Conservation (phyloP, 495 filamentous ascomycete species). For the Friedmanniomyces simplex region DNA sequence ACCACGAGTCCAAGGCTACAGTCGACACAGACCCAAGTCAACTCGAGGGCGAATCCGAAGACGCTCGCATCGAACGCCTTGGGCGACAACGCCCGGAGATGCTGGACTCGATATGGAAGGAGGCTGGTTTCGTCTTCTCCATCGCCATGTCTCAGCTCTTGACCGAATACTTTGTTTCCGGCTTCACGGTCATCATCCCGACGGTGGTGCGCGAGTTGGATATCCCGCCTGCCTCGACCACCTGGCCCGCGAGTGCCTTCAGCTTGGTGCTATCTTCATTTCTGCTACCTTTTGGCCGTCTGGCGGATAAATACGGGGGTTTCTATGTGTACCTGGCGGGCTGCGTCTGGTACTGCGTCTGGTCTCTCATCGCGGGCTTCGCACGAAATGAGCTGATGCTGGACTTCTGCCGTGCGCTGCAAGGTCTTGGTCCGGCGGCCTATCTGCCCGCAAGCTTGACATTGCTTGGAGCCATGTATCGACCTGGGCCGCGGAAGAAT, state of each 20-base stretch:
- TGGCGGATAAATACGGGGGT: conserved; percentile 47
- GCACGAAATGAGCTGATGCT: conserved; percentile 60
- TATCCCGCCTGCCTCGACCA: conserved; percentile 52
- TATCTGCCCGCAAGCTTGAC: conserved; percentile 60
- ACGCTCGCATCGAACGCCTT: conserved; percentile 48
- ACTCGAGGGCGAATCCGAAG: conserved; percentile 10
- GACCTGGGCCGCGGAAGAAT: conserved; percentile 79
- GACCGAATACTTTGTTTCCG: conserved; percentile 74
- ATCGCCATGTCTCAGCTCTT: conserved; percentile 66
- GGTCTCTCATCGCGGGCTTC: conserved; percentile 63
- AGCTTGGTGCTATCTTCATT: conserved; percentile 64
- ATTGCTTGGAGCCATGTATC: conserved; percentile 69
- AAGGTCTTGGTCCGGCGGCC: conserved; percentile 68
- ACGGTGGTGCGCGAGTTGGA: conserved; percentile 50
- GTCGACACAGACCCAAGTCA: background rate
- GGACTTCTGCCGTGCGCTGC: conserved; percentile 62
- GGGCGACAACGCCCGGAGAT: conserved; percentile 58
- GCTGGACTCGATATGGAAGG: conserved; percentile 51
- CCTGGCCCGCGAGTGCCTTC: conserved; percentile 74
- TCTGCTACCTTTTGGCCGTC: conserved; percentile 64
- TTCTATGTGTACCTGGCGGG: conserved; percentile 61
- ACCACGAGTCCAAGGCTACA: too few species aligned
- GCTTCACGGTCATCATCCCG: conserved; percentile 75
- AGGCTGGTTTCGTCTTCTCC: conserved; percentile 62
- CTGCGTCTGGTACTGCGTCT: conserved; percentile 58